Conservation (phyloP, 441 rosid genomes). For the Erodium chrysanthum region DNA sequence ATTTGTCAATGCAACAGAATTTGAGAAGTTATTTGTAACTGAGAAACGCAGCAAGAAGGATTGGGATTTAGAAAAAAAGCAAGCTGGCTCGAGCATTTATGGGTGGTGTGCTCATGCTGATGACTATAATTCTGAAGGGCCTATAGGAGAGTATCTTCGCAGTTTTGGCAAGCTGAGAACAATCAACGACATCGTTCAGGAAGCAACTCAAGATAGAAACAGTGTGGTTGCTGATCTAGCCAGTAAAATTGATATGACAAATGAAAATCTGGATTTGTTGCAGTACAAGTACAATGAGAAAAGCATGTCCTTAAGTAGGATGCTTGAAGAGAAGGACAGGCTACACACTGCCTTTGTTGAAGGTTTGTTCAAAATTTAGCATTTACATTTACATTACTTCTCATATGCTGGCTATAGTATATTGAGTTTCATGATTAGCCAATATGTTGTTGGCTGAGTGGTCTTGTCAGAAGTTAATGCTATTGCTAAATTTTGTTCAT, state of each 20-base stretch:
- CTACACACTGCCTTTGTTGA: slow-evolving; percentile 50
- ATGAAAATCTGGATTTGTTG: slow-evolving; percentile 42
- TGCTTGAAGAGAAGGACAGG: slow-evolving; percentile 61
- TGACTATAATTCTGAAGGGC: slow-evolving; percentile 45
- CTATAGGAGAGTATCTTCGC: slow-evolving; percentile 57
- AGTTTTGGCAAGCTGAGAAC: slow-evolving; percentile 46
- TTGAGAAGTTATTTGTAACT: slow-evolving; percentile 53
- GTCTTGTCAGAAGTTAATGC: not conserved
- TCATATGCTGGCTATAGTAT: slow-evolving; percentile 5
- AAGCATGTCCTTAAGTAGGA: slow-evolving; percentile 39
- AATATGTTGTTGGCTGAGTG: not conserved
- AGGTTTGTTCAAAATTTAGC: slow-evolving; percentile 32
- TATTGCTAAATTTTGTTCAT: not conserved
- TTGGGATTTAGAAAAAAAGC: slow-evolving; percentile 32
- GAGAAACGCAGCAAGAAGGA: slow-evolving; percentile 37
- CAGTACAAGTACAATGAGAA: slow-evolving; percentile 47
- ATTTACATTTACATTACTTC: slow-evolving; percentile 1
- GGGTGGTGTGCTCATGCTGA: slow-evolving; percentile 78
- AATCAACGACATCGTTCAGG: slow-evolving; percentile 40
- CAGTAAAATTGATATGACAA: slow-evolving; percentile 41
- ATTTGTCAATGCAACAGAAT: slow-evolving; percentile 39
- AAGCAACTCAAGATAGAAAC: slow-evolving; percentile 27
- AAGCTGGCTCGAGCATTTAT: slow-evolving; percentile 34
- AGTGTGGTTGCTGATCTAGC: slow-evolving; percentile 44
- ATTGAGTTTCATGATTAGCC: not conserved